Evolutionary conservation across 371 early-diverging fungal genomes (phyloP), one percentile per base, ranked within the genome.

Genomic region (Lichtheimia ramosa): DNA sequence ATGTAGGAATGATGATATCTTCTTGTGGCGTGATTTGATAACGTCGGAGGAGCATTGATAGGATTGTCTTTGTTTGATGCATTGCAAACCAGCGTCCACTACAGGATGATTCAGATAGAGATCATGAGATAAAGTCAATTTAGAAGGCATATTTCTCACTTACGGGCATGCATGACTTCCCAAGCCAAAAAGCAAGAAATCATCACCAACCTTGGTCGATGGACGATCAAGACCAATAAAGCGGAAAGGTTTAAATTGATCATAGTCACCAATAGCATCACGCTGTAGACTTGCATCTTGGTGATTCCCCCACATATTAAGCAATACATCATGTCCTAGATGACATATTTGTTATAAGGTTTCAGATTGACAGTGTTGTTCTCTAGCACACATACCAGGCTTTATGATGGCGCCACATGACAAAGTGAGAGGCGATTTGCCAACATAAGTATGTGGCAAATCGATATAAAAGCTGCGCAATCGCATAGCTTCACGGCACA

Each of bases 101-200:
- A 21, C n/a, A 12, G 3, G 6, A 8, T 25, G 25, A 5, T 25
- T 2, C 5, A 25, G 2, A 25, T 5, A 34, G 6, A 34, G 1
- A 34, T 25, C 25, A 21, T 15, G n/a, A 24, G 8, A 27, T n/a
- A 15, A 46, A 5, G 21, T 1, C 6, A 16, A 13, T 8, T 16
- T 40, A 54, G 14, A 24, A 12, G 15, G 43, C 25, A 27, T 34
- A 10, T 8, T 34, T 34, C 0, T 34, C 13, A 53, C 53, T 53
- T 53, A 53, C 49, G 67, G 67, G 51, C 67, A 66, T 13, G 67
- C 67, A 48, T 66, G 67, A 55, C 64, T 81, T 62, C 86, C 86
- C 58, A 81, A 63, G 15, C 86, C 86, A 64, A 84, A 86, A 6
- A 61, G 2, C 1, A 82, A 20, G 53, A 61, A 79, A 34, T 79